phyloP scores from a whole-genome alignment of 2,329 filamentous ascomycete species.

The Epichloe gansuensis region DNA sequence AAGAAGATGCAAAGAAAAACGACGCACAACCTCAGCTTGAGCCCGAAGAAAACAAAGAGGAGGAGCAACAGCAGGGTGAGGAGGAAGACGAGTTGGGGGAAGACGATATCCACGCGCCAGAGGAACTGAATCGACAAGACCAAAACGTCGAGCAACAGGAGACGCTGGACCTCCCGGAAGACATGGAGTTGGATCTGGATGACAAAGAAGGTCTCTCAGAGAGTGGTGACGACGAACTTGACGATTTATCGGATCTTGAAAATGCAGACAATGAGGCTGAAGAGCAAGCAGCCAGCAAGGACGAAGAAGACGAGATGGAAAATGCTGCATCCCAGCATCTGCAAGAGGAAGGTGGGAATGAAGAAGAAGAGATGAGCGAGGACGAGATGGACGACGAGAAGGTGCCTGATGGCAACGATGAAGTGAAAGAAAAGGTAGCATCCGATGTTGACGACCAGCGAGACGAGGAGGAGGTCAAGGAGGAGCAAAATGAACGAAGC shows the following conservation, averaged over 20 bases:
- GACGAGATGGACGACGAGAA: conserved; percentile 40
- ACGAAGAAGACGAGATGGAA: conserved; percentile 23
- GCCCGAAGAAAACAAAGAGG: conserved; percentile 28
- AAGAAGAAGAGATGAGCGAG: conserved; percentile 28
- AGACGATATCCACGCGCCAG: conserved; percentile 41
- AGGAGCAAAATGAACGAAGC: conserved; percentile 28
- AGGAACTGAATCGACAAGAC: conserved; percentile 49
- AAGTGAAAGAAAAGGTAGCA: conserved; percentile 34
- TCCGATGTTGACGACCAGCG: conserved; percentile 18
- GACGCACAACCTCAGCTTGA: conserved; percentile 29
- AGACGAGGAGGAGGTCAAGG: conserved; percentile 3
- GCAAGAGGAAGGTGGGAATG: conserved; percentile 28
- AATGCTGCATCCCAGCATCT: conserved; percentile 26
- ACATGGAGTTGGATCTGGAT: conserved; percentile 75
- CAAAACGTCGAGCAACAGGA: conserved; percentile 73
- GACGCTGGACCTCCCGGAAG: conserved; percentile 71
- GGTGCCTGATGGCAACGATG: conserved; percentile 27
- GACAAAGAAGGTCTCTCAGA: conserved; percentile 46
- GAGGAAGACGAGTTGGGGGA: conserved; percentile 23
- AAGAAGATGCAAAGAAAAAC: conserved; percentile 43
- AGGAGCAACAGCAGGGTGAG: conserved; percentile 25
- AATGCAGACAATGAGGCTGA: conserved; percentile 28
- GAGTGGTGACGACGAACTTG: conserved; percentile 45
- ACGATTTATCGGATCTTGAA: conserved; percentile 42
- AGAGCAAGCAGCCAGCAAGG: conserved; percentile 20